Base-by-base conservation (phyloP, 2,329 filamentous ascomycete genomes). In the Huntiella savannae region DNA sequence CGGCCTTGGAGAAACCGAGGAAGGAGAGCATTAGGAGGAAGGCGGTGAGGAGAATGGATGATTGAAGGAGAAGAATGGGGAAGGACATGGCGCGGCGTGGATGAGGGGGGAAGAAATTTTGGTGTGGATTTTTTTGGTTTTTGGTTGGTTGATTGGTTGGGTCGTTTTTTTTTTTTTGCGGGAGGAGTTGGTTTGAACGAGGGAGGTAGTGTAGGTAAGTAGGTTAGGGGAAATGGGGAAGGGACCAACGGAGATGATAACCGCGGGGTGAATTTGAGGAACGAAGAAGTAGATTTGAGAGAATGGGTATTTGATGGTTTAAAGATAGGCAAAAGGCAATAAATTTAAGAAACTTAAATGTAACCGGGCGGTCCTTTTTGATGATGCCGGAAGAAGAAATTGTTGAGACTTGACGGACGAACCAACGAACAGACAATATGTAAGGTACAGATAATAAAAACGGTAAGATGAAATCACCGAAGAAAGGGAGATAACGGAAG, bases 1-100 rank as follows among this genome's bases (percentile, higher is more conserved):
- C 72, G 45, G 73, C 71, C 50, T 69, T 67, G 52, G 75, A 71
- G 38, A 73, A 55, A 34, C 48, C 48, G 54, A 71, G 62, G 53
- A 70, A 60, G 50, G 76, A 77, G 51, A 79, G 59, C 60, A 75
- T 63, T 64, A 77, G 82, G 67, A 82, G 69, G 57, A 61, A 59
- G 53, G 70, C 38, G 50, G 65, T 67, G 13, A 35, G 41, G 36
- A 33, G 33, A 33, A 47, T 19, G 33, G 32, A 22, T 22, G 35
- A 15, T 15, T 38, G 11, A 7, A 36, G 13, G 41, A 32, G 45
- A 19, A 42, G 19, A 34, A 28, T 12, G 38, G 33, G 33, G 15
- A 32, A 19, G 32, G 28, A 15, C 33, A 39, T 19, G 13, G 43
- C 19, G 32, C 38, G 45, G 48, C n/a, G 39, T 46, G 36, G 33